Evolutionary conservation across 2,329 filamentous ascomycete genomes (phyloP), one percentile per base, ranked within the genome.

Genomic region (Aspergillus sojae): DNA sequence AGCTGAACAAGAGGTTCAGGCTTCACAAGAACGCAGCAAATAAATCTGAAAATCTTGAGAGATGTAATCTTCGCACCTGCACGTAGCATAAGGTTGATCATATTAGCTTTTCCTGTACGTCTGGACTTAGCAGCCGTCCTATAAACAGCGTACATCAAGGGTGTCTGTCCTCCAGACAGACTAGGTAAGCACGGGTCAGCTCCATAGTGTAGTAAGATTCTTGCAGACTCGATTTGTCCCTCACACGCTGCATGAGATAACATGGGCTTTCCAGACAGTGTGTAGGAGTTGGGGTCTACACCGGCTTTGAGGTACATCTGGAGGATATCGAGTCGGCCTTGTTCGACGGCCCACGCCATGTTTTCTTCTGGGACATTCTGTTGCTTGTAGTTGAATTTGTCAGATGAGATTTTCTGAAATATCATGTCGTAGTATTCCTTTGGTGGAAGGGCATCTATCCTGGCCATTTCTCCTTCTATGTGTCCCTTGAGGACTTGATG

Each of bases 41-140:
- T 26, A 5, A 6, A 16, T 12, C 16, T 12, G 23, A 28, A 28
- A 10, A 1, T 5, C 11, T 26, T 16, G 45, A 48, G 21, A 7
- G 45, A 48, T 2, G 45, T 14, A 0, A 48, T 28, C 21, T 48
- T 48, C 45, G 43, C 43, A 10, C 43, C 45, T 12, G 21, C 21
- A 11, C n/a, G 5, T 12, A 48, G 12, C 21, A 48, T 2, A 4
- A 48, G 5, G 2, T 26, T 12, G 7, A 48, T 16, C 21, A 48
- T 28, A 0, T 28, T 7, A 2, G 1, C 11, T 7, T 12, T 3
- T 4, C 3, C 32, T 34, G 2, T 34, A 4, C 3, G 1, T 6
- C 12, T 23, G 5, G 12, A 12, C 21, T 26, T 14, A 26, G 2
- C 11, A 4, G 9, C 0, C 11, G 2, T 16, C 12, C 45, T 12